Evolutionary conservation across 176 grass and related monocot species (phyloP).

Genomic region (Stipa capillata): DNA sequence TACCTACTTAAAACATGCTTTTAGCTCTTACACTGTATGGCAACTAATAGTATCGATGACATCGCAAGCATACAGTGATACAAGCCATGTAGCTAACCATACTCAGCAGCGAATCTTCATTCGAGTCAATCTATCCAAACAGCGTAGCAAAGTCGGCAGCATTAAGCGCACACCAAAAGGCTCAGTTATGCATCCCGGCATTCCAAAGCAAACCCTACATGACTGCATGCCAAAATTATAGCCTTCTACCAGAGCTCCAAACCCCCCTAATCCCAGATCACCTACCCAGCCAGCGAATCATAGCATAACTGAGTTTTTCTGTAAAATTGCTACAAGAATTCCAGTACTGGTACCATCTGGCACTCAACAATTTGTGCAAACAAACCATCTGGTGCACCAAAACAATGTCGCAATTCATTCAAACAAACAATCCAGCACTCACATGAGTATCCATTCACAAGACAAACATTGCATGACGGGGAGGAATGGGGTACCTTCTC

Average conservation of each 20-base stretch:
- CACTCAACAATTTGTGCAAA: no score
- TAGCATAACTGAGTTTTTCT: no score
- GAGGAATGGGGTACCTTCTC: no score
- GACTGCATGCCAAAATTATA: not conserved
- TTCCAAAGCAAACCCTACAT: slow-evolving; percentile 2
- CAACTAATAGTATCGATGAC: not conserved
- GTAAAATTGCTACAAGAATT: no score
- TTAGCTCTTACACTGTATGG: not conserved
- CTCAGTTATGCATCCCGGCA: not conserved
- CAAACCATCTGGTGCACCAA: no score
- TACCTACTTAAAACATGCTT: not conserved
- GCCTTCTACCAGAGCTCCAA: not conserved
- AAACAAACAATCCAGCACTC: no score
- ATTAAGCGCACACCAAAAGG: not conserved
- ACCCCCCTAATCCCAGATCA: not conserved
- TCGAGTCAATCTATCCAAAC: not conserved
- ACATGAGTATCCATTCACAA: no score
- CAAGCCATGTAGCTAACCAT: slow-evolving; percentile 6
- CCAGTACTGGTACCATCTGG: no score
- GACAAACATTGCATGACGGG: no score
- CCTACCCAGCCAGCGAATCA: not conserved
- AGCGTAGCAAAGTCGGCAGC: not conserved
- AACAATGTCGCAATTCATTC: no score
- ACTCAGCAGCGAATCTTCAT: not conserved
- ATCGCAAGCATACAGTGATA: not conserved